These are phyloP conservation scores for Aspergillus quadrilineatus DNA, from an alignment of 2,329 filamentous ascomycete species.

Conservation along the genomic window DNA sequence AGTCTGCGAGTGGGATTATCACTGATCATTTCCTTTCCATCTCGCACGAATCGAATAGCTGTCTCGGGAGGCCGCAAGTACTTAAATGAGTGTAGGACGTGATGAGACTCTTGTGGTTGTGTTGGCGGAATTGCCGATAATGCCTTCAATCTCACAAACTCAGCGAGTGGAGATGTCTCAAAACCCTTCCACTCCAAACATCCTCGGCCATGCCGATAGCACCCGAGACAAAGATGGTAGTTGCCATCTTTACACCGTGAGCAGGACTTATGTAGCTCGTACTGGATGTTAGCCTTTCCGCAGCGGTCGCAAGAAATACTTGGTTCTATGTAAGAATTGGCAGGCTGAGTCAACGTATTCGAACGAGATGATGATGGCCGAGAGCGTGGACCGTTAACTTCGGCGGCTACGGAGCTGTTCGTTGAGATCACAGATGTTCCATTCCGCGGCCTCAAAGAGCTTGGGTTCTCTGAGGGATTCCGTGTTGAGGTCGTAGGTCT, in stretches of 20 bases:
- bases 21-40: constrained; percentile 55
- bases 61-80: constrained; percentile 33
- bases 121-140: constrained; percentile 23
- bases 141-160: constrained; percentile 59
- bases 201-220: constrained; percentile 73
- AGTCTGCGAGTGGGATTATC: constrained; percentile 68
- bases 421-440: constrained; percentile 4
- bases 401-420: constrained; percentile 16
- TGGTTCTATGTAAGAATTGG: constrained; percentile 63
- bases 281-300: constrained; percentile 70
- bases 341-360: constrained; percentile 22
- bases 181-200: constrained; percentile 90
- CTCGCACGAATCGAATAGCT: constrained; percentile 31
- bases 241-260: constrained; percentile 65
- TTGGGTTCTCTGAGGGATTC: constrained; percentile 18
- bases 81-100: constrained; percentile 48
- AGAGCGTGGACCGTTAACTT: constrained; percentile 24
- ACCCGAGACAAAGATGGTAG: constrained; percentile 77
- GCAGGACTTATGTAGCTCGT: constrained; percentile 85
- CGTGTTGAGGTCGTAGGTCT: constrained; percentile 18
- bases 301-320: constrained; percentile 73
- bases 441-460: background rate
- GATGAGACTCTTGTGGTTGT: constrained; percentile 40
- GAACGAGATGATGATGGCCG: constrained; percentile 34
- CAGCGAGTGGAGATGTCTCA: constrained; percentile 66